Percentiles rank a stretch among this genome's conserved stretches.
Evolutionary conservation across 331 rosid species (phyloP).

Genomic region (Phaseolus coccineus): DNA sequence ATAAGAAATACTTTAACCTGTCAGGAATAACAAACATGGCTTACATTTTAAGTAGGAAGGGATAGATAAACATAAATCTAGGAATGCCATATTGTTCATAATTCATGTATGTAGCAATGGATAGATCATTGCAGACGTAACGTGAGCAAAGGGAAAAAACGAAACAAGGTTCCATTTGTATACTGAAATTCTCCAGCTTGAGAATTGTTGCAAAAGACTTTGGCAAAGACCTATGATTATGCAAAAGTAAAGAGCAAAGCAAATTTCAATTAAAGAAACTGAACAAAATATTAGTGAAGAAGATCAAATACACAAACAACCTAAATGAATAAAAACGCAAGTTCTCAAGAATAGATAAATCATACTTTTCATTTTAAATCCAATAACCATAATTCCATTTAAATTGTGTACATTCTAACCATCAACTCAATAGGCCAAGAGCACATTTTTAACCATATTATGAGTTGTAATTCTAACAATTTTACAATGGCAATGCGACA

Average conservation of each 20-base stretch:
- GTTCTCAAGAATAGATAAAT: neutral
- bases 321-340: neutral
- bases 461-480: conserved; percentile 6
- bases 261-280: neutral
- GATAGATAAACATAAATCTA: neutral
- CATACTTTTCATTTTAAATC: conserved; percentile 18
- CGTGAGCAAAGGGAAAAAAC: neutral
- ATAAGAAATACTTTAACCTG: neutral
- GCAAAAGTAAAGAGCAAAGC: neutral
- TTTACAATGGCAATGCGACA: conserved; percentile 3
- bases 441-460: neutral
- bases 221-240: neutral
- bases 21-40: neutral
- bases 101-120: neutral
- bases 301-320: neutral
- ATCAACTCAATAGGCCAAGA: conserved; percentile 8
- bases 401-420: neutral
- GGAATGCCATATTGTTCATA: no score
- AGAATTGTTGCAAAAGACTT: neutral
- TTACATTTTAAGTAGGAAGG: neutral
- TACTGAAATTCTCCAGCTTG: neutral
- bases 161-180: neutral
- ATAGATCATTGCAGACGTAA: neutral
- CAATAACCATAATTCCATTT: conserved; percentile 21
- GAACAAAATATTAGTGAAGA: no score